phyloP scores from a whole-genome alignment of 2,329 filamentous ascomycete genomes.

The Macrophomina tecta region DNA sequence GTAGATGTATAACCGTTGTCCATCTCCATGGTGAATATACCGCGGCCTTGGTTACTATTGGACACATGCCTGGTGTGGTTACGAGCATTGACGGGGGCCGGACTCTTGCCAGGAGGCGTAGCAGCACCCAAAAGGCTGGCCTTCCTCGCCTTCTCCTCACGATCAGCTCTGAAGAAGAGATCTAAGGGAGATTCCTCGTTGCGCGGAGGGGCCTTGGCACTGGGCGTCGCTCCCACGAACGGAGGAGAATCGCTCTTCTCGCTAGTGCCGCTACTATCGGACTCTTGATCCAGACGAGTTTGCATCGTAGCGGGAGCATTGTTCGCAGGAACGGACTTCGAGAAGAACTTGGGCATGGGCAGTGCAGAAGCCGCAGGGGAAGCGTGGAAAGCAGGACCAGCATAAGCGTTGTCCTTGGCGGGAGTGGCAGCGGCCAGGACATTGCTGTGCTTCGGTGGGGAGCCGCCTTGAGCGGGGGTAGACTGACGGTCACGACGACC shows the following conservation, averaged over 20 bases:
- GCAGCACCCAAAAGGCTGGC: constrained; percentile 46
- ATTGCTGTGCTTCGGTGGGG: constrained; percentile 21
- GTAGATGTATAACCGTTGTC: constrained; percentile 48
- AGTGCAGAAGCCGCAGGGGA: constrained; percentile 90
- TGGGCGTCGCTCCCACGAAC: constrained; percentile 47
- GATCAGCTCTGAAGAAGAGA: constrained; percentile 86
- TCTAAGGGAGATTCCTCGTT: constrained; percentile 79
- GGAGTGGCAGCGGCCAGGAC: constrained; percentile 39
- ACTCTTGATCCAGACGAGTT: constrained; percentile 52
- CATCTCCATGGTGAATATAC: constrained; percentile 72
- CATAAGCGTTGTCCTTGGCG: constrained; percentile 69
- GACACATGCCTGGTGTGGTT: constrained; percentile 48
- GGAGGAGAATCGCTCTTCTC: constrained; percentile 34
- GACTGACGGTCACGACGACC: constrained; percentile 14
- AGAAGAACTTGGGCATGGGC: constrained; percentile 87
- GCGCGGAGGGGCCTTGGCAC: constrained; percentile 47
- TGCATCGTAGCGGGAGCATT: constrained; percentile 53
- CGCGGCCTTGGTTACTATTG: constrained; percentile 57
- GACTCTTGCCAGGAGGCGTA: constrained; percentile 33
- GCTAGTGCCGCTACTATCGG: constrained; percentile 40
- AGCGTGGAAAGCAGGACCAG: constrained; percentile 91
- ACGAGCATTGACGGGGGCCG: constrained; percentile 34
- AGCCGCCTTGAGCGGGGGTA: constrained; percentile 1
- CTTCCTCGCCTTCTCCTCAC: constrained; percentile 73
- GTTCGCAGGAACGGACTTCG: constrained; percentile 75